Conservation (phyloP, 139 green algal genomes). For the Picochlorum sp. region DNA sequence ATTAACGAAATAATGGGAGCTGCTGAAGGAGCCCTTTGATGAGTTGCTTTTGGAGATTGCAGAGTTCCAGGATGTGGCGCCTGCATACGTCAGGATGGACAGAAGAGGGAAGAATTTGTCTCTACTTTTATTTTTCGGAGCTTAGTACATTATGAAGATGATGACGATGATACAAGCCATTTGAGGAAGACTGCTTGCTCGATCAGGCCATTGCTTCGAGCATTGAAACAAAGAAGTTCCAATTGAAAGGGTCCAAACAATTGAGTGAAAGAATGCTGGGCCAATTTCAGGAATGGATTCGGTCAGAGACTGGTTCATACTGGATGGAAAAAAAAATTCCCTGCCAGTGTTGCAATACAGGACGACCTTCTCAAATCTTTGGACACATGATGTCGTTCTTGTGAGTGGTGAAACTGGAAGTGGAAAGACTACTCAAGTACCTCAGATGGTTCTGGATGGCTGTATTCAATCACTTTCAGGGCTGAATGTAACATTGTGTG, state of each 20-base stretch:
- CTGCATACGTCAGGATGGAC: no score
- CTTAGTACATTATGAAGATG: not conserved
- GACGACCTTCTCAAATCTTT: slow-evolving; percentile 31
- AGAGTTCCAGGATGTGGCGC: not conserved
- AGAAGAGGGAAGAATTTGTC: no score
- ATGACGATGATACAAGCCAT: no score
- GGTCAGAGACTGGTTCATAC: slow-evolving; percentile 6
- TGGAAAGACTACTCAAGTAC: slow-evolving; percentile 85
- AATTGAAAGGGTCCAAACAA: not conserved
- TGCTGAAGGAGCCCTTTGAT: slow-evolving; percentile 34
- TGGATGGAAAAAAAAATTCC: slow-evolving; percentile 11
- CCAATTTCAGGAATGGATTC: not conserved
- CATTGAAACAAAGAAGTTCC: not conserved
- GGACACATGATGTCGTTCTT: slow-evolving; percentile 45
- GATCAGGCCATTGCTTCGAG: not conserved
- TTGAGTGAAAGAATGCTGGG: not conserved
- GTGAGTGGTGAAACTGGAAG: slow-evolving; percentile 75
- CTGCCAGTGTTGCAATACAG: slow-evolving; percentile 28
- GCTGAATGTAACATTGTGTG: slow-evolving; percentile 56
- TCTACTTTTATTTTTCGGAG: no score
- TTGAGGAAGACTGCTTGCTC: not conserved
- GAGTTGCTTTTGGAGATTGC: slow-evolving; percentile 48
- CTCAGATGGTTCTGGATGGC: slow-evolving; percentile 75
- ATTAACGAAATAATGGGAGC: slow-evolving; percentile 9
- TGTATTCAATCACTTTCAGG: slow-evolving; percentile 27